Evolutionary conservation across 805 yeast genomes (phyloP), one percentile per base, ranked within the genome.

Genomic region (Saturnispora quitensis): DNA sequence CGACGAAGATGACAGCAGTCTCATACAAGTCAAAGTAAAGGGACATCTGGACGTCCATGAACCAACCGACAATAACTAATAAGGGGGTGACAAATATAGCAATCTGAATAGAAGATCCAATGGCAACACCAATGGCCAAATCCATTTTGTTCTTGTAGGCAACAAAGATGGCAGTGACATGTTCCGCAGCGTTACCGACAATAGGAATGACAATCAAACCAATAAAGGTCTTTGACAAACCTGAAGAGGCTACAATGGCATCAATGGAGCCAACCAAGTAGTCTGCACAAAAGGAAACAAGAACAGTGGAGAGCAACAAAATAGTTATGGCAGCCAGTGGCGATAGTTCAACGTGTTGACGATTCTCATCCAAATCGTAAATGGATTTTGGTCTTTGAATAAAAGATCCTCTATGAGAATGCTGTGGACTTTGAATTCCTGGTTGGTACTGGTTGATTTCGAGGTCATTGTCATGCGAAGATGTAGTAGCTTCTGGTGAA

Each of bases 161-260:
- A 47, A 93, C 98, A 55, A 89, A 78, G 36, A 93, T 85, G 3
- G 98, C 96, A 18, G 99, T 93, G 49, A 89, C 98, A 68, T 93
- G 99, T 68, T 93, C 99, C 12, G 98, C 98, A 3, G 99, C 99
- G 62, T 93, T 93, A 52, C 98, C 99, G 27, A 93, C 98, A 56
- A 93, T 91, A 40, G 99, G 99, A 56, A 93, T 84, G 45, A 93
- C 81, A 59, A 93, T 84, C 58, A 93, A 74, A 66, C 98, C 98
- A 62, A 93, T 89, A 62, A 93, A 93, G 0, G 98, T 89, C 76
- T 91, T 90, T 43, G 96, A 86, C 50, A 93, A 74, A 3, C 96
- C 96, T 2, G 95, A 81, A 31, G 81, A 71, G 53, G 73, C 86
- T 36, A 93, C 98, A 56, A 91, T 80, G 52, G 79, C 85, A 69